A percentile compares a stretch with the other conserved stretches of the same genome.
phyloP scores from a whole-genome alignment of 768 basidiomycete genomes.

The Tulasnella sp. region DNA sequence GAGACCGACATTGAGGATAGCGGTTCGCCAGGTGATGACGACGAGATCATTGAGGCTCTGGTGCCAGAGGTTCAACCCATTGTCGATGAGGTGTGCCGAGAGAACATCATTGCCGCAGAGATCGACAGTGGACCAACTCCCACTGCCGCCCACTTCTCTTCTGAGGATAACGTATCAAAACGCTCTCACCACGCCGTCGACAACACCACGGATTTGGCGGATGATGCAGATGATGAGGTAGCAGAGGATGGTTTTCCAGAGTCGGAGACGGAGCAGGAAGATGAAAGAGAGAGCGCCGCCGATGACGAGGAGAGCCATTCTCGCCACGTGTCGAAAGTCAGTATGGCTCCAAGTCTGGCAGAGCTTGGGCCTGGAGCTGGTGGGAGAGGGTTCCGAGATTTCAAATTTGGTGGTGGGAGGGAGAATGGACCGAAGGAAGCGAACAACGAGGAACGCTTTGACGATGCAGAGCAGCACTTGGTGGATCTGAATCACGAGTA shows the following conservation, averaged over 20 bases:
- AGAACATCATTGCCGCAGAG: neutral
- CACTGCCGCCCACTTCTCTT: neutral
- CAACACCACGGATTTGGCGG: slow-evolving; percentile 19
- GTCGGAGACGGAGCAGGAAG: slow-evolving; percentile 4
- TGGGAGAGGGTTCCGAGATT: neutral
- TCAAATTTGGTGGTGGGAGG: slow-evolving; percentile 1
- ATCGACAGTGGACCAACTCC: neutral
- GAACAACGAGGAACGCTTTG: neutral
- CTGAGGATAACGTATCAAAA: neutral
- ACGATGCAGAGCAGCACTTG: neutral
- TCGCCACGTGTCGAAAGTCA: slow-evolving; percentile 13
- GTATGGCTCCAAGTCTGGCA: slow-evolving; percentile 10
- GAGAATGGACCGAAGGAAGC: neutral
- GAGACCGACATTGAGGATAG: slow-evolving; percentile 51
- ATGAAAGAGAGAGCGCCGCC: slow-evolving; percentile 19
- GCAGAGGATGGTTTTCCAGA: neutral
- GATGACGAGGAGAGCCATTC: slow-evolving; percentile 17
- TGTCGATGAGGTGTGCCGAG: slow-evolving; percentile 2
- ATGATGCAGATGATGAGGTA: slow-evolving; percentile 23
- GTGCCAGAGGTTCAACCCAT: slow-evolving; percentile 25
- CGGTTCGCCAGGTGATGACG: slow-evolving; percentile 31
- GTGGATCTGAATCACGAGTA: slow-evolving; percentile 13
- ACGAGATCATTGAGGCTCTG: slow-evolving; percentile 36
- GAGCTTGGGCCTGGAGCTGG: slow-evolving; percentile 6
- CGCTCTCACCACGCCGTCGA: neutral